These are phyloP conservation scores for Pseudonitzschia pungens DNA, from an alignment of 108 stramenopile genomes.

Conservation along the genomic window DNA sequence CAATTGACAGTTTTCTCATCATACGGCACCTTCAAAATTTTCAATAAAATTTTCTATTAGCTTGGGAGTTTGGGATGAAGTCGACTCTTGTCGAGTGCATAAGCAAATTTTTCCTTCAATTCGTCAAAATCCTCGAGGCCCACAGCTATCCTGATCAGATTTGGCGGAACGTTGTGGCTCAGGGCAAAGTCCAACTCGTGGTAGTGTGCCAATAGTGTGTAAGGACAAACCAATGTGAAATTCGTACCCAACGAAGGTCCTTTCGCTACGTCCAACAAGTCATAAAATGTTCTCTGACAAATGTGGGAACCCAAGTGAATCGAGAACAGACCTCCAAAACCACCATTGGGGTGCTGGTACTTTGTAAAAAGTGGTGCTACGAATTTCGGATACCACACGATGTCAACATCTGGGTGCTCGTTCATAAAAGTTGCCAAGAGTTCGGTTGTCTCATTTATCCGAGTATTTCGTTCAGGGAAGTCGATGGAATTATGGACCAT, in stretches of 20 bases:
- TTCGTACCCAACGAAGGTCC: conserved; percentile 79
- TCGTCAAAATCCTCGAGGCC: conserved; percentile 60
- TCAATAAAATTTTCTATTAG: neutral
- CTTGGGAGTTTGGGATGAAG: conserved; percentile 47
- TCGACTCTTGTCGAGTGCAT: conserved; percentile 46
- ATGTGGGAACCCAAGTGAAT: conserved; percentile 55
- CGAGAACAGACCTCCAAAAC: conserved; percentile 62
- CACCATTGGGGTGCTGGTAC: conserved; percentile 27
- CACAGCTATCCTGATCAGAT: conserved; percentile 63
- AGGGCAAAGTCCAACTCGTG: conserved; percentile 75
- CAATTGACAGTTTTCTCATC: too few species aligned
- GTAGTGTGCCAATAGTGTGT: conserved; percentile 78
- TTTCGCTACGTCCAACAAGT: conserved; percentile 62
- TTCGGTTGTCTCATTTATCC: conserved; percentile 62
- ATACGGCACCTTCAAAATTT: neutral
- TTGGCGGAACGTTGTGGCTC: conserved; percentile 61
- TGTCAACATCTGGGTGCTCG: conserved; percentile 49
- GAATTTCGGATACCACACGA: conserved; percentile 60
- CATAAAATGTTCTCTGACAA: conserved; percentile 70
- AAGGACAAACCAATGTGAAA: conserved; percentile 76
- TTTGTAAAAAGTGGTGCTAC: conserved; percentile 28
- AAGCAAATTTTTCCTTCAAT: conserved; percentile 48
- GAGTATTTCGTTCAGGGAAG: conserved; percentile 50
- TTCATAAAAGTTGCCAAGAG: conserved; percentile 46
- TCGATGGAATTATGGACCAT: conserved; percentile 44